These are phyloP conservation scores for Hevea brasiliensis DNA, from an alignment of 345 rosid species.

Conservation along the genomic window DNA sequence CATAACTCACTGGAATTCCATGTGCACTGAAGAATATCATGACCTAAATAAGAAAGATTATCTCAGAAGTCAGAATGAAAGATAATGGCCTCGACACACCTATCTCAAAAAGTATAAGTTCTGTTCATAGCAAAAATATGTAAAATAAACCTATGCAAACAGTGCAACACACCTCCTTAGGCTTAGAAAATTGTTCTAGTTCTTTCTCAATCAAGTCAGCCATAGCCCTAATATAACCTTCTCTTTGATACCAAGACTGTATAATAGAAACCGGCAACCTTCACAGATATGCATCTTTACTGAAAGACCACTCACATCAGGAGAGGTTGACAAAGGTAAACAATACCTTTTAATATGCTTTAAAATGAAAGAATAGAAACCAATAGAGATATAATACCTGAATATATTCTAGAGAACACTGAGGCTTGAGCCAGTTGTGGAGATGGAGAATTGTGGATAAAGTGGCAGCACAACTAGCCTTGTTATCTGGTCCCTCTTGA, in stretches of 20 bases:
- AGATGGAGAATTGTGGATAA: constrained; percentile 91
- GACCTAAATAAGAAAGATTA: constrained; percentile 39
- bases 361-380: not conserved
- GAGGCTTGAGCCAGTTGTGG: constrained; percentile 93
- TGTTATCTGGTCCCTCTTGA: constrained; percentile 72
- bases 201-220: constrained; percentile 80
- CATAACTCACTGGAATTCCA: constrained; percentile 91
- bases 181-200: constrained; percentile 62
- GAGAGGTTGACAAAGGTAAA: constrained; percentile 11
- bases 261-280: constrained; percentile 73
- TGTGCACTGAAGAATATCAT: constrained; percentile 96
- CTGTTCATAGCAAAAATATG: not conserved
- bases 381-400: constrained; percentile 41
- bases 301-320: constrained; percentile 39
- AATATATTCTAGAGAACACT: constrained; percentile 70
- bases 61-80: constrained; percentile 2
- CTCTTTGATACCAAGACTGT: constrained; percentile 81
- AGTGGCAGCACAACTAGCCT: constrained; percentile 91
- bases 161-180: constrained; percentile 60
- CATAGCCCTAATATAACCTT: constrained; percentile 83
- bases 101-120: constrained; percentile 2
- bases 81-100: not conserved
- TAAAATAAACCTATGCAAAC: not conserved
- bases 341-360: not conserved
- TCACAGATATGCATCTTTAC: constrained; percentile 73